phyloP scores from a whole-genome alignment of 1,284 basidiomycete species.

The Vanrija humicola region DNA sequence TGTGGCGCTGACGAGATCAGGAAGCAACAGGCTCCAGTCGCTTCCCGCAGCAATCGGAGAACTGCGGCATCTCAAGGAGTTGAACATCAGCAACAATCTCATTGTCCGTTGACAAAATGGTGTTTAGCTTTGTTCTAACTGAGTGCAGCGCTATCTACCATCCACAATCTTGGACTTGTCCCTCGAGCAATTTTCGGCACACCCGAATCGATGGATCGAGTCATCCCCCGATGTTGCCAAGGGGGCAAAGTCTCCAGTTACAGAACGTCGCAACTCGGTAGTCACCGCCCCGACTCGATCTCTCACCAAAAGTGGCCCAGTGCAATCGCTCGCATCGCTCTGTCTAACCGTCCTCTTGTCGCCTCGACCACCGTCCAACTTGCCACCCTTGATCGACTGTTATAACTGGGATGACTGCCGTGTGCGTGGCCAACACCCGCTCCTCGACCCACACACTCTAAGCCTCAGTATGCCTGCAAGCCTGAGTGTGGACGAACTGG shows the following conservation, averaged over 20 bases:
- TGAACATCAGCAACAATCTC: conserved; percentile 46
- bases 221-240: background rate
- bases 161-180: conserved; percentile 41
- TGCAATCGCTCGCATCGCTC: conserved; percentile 31
- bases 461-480: conserved; percentile 22
- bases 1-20: conserved; percentile 15
- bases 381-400: conserved; percentile 36
- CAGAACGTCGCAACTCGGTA: background rate
- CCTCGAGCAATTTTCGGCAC: conserved; percentile 22
- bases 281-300: background rate
- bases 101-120: conserved; percentile 31
- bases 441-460: conserved; percentile 30
- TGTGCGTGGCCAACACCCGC: conserved; percentile 25
- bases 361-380: conserved; percentile 26
- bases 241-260: background rate
- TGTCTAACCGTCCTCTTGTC: conserved; percentile 39
- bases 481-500: conserved; percentile 14
- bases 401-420: conserved; percentile 33
- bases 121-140: background rate
- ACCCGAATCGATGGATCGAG: conserved; percentile 27
- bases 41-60: conserved; percentile 47
- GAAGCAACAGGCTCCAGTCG: conserved; percentile 33
- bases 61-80: conserved; percentile 37
- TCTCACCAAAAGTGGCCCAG: conserved; percentile 17
- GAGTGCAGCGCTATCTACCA: conserved; percentile 27